phyloP scores from a whole-genome alignment of 2,329 filamentous ascomycete genomes.

The Talaromyces sp. region DNA sequence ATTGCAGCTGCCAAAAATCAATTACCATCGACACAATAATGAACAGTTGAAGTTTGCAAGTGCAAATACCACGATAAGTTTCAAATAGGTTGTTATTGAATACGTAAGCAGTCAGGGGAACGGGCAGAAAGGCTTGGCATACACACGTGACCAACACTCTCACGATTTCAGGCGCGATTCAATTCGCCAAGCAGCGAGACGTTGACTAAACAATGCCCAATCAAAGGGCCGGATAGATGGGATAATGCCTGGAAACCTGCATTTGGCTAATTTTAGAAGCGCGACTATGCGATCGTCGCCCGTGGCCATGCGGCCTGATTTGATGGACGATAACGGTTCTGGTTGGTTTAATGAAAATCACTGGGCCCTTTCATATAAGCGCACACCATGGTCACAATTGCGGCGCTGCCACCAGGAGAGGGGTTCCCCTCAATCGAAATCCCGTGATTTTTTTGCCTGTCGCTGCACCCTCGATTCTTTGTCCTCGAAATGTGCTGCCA shows the following conservation, averaged over 20 bases:
- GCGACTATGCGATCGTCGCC: neutral
- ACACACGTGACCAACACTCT: neutral
- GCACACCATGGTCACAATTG: neutral
- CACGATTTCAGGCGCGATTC: neutral
- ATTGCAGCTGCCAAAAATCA: no score
- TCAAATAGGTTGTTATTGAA: no score
- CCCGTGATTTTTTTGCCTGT: conserved; percentile 3
- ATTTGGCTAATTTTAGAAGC: conserved; percentile 6
- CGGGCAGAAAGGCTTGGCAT: no score
- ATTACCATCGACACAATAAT: no score
- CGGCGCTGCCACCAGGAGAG: conserved; percentile 6
- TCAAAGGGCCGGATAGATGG: neutral
- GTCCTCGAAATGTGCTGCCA: neutral
- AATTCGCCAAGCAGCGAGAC: neutral
- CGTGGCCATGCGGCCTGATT: conserved; percentile 9
- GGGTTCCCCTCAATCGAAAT: neutral
- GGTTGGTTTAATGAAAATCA: neutral
- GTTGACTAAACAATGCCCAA: neutral
- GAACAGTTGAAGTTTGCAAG: no score
- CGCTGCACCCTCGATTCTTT: neutral
- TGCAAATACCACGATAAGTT: no score
- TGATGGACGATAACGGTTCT: neutral
- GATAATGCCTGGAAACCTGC: conserved; percentile 3
- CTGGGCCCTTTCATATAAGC: neutral
- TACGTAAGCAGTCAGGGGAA: neutral